Evolutionary conservation across 1,139 yeast species (phyloP).

Genomic region (Debaryomycetaceae sp.): DNA sequence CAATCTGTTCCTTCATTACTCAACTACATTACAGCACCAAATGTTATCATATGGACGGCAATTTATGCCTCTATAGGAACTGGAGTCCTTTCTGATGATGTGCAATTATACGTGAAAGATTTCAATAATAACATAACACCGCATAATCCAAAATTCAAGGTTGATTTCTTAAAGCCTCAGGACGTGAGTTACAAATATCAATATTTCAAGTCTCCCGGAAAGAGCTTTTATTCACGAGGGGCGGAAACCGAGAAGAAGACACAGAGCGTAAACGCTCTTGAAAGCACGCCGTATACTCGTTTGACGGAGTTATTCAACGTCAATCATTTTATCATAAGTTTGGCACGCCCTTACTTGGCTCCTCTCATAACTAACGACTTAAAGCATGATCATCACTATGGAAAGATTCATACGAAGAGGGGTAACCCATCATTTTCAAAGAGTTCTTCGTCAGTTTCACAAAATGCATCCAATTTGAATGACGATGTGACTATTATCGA

Average conservation of each 20-base stretch:
- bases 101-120: slow-evolving; percentile 69
- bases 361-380: slow-evolving; percentile 83
- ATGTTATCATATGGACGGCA: slow-evolving; percentile 88
- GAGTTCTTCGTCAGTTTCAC: not conserved
- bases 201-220: slow-evolving; percentile 23
- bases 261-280: slow-evolving; percentile 20
- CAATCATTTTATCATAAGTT: slow-evolving; percentile 82
- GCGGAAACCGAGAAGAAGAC: slow-evolving; percentile 1
- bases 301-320: slow-evolving; percentile 91
- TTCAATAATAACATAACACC: slow-evolving; percentile 55
- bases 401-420: slow-evolving; percentile 22
- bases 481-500: slow-evolving; percentile 2
- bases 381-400: slow-evolving; percentile 52
- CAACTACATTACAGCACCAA: slow-evolving; percentile 91
- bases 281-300: slow-evolving; percentile 73
- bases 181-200: slow-evolving; percentile 45
- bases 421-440: not conserved
- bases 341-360: slow-evolving; percentile 91
- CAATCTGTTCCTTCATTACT: slow-evolving; percentile 69
- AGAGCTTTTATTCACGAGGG: not conserved
- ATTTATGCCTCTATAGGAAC: slow-evolving; percentile 71
- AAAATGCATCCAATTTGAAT: slow-evolving; percentile 1
- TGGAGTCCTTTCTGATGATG: slow-evolving; percentile 58
- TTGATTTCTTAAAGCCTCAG: slow-evolving; percentile 42
- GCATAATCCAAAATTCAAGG: slow-evolving; percentile 28